These are phyloP conservation scores for Cytospora leucostoma DNA, from an alignment of 2,329 filamentous ascomycete species.

Conservation along the genomic window DNA sequence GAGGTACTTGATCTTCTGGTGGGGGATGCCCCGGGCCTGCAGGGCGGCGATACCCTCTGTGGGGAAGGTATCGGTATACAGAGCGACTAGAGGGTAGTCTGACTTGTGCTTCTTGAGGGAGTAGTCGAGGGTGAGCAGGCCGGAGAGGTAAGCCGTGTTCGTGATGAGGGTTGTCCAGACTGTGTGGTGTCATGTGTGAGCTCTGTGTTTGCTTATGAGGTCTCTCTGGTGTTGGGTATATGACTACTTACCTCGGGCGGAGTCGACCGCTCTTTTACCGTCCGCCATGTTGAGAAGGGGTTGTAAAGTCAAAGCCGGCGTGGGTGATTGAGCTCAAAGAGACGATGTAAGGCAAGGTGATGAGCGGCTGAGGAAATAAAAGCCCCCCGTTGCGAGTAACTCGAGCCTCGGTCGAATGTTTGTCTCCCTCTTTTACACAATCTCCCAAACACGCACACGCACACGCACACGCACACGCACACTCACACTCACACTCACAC, in stretches of 20 bases:
- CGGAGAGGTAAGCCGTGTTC: conserved; percentile 78
- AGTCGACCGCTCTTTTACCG: conserved; percentile 37
- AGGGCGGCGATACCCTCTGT: conserved; percentile 68
- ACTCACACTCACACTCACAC: too few species aligned
- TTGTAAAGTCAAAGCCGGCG: background rate
- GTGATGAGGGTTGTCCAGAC: conserved; percentile 90
- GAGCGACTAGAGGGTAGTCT: conserved; percentile 75
- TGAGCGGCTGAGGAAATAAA: too few species aligned
- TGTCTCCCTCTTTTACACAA: too few species aligned
- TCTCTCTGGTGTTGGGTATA: conserved; percentile 81
- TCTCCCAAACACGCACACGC: too few species aligned
- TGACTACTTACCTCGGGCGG: conserved; percentile 34
- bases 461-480: too few species aligned
- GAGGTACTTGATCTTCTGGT: conserved; percentile 71
- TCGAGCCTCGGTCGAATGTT: too few species aligned
- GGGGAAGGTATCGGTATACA: conserved; percentile 81
- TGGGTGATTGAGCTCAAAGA: too few species aligned
- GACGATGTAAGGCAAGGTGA: too few species aligned
- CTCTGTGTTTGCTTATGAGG: conserved; percentile 69
- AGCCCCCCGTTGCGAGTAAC: too few species aligned
- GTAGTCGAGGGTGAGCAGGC: conserved; percentile 78
- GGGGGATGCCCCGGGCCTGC: conserved; percentile 66
- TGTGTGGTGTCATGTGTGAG: conserved; percentile 37
- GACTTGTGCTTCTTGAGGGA: conserved; percentile 67
- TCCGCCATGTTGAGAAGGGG: conserved; percentile 34